phyloP scores from a whole-genome alignment of 176 grass and related monocot genomes.

The Tillandsia leiboldiana region DNA sequence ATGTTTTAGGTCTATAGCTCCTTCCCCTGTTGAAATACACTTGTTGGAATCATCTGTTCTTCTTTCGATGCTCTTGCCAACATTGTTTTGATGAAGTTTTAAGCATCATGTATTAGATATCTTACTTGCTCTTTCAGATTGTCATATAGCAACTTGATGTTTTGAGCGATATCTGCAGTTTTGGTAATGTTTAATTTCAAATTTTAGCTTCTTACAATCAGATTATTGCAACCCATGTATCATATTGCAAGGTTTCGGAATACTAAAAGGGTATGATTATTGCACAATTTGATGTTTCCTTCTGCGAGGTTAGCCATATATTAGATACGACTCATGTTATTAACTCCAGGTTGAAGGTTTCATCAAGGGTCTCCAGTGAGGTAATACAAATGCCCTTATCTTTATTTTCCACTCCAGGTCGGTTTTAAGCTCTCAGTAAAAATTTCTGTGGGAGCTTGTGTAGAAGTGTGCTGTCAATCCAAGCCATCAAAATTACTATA shows the following conservation, averaged over 20 bases:
- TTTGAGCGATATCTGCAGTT: not conserved
- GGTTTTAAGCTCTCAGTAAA: too few relatives aligned
- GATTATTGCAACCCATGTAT: not conserved
- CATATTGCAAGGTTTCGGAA: not conserved
- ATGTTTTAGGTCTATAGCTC: too few relatives aligned
- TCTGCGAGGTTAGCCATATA: not conserved
- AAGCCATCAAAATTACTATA: too few relatives aligned
- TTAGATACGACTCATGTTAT: too few relatives aligned
- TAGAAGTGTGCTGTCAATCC: too few relatives aligned
- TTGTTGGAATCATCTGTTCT: too few relatives aligned
- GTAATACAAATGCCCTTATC: too few relatives aligned
- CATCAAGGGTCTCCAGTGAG: too few relatives aligned
- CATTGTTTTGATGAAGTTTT: not conserved
- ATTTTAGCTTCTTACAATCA: not conserved
- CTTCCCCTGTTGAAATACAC: too few relatives aligned
- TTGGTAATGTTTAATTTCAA: not conserved
- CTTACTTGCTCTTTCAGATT: not conserved
- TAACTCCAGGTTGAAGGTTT: too few relatives aligned
- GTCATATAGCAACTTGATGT: not conserved
- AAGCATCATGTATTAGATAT: not conserved
- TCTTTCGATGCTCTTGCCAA: not conserved
- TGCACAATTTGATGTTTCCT: not conserved
- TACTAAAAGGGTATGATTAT: not conserved
- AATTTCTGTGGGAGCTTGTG: too few relatives aligned
- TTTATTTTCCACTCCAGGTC: too few relatives aligned